Percentiles rank a stretch among this genome's conserved stretches.
These are phyloP conservation scores for Nothophaeocryptopus gaeumannii DNA, from an alignment of 2,329 filamentous ascomycete species.

Conservation along the genomic window DNA sequence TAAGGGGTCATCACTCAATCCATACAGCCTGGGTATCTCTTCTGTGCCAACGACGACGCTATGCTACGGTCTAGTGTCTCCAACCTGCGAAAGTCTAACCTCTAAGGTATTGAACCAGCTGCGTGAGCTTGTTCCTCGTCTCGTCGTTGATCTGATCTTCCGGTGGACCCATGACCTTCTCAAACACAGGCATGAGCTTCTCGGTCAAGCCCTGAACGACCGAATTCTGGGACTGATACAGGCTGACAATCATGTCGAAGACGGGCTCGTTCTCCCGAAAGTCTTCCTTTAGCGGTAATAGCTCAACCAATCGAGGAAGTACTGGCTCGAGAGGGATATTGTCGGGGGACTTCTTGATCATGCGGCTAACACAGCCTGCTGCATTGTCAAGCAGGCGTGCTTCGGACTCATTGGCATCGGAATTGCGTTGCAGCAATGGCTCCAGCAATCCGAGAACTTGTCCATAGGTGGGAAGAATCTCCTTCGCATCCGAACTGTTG, in stretches of 20 bases:
- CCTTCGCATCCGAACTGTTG: constrained; percentile 71
- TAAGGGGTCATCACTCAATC: too few species aligned
- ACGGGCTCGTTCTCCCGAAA: constrained; percentile 95
- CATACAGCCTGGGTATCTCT: too few species aligned
- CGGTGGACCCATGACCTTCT: constrained; percentile 68
- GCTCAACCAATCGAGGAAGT: constrained; percentile 72
- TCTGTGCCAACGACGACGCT: too few species aligned
- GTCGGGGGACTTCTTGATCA: constrained; percentile 88
- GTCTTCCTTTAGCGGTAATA: constrained; percentile 86
- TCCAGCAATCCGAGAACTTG: constrained; percentile 82
- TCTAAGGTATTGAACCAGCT: constrained; percentile 55
- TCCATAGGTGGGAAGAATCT: constrained; percentile 71
- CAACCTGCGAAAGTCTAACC: constrained; percentile 6
- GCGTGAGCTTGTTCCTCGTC: constrained; percentile 64
- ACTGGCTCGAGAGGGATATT: constrained; percentile 77
- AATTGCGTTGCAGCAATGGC: constrained; percentile 62
- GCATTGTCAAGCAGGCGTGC: constrained; percentile 89
- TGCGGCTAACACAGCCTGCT: constrained; percentile 82
- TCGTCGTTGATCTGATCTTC: constrained; percentile 73
- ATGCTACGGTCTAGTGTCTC: not conserved
- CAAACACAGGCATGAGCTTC: constrained; percentile 67
- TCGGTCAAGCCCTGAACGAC: constrained; percentile 69
- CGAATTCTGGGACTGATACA: constrained; percentile 70
- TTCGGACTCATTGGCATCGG: constrained; percentile 56
- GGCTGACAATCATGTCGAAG: constrained; percentile 81